A percentile compares a stretch with the other conserved stretches of the same genome.
Conservation (phyloP, 2,329 filamentous ascomycete genomes). For the Dactylonectria macrodidyma region DNA sequence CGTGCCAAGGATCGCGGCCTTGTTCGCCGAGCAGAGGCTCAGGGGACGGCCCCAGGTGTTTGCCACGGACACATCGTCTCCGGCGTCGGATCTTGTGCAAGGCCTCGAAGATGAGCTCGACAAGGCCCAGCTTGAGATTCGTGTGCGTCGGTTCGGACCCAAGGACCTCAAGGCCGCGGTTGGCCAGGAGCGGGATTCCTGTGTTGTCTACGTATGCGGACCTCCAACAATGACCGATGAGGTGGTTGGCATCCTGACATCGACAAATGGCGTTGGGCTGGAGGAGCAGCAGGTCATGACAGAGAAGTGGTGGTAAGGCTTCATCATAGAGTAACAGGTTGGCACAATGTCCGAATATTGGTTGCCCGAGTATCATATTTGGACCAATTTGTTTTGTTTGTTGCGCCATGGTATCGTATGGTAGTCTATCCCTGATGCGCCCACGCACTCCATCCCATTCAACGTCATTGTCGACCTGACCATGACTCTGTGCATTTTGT, state of each 20-base stretch:
- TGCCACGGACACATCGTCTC: constrained; percentile 54
- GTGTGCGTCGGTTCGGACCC: constrained; percentile 58
- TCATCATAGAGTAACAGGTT: no score
- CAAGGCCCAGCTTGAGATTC: constrained; percentile 37
- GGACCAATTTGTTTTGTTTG: constrained; percentile 30
- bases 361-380: constrained; percentile 26
- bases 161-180: constrained; percentile 60
- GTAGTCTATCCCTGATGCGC: constrained; percentile 40
- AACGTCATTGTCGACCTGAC: constrained; percentile 12
- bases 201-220: constrained; percentile 78
- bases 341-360: background rate
- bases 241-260: constrained; percentile 66
- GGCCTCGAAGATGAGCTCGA: background rate
- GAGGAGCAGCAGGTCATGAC: constrained; percentile 65
- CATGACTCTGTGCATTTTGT: constrained; percentile 9
- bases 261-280: constrained; percentile 54
- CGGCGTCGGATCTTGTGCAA: background rate
- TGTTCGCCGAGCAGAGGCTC: constrained; percentile 57
- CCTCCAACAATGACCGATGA: constrained; percentile 79
- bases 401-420: constrained; percentile 49
- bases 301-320: constrained; percentile 75
- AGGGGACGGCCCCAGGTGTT: constrained; percentile 63
- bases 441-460: constrained; percentile 27
- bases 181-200: constrained; percentile 48
- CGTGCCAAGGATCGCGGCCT: constrained; percentile 60